Percentiles rank a stretch among this genome's conserved stretches.
Conservation (phyloP, 2,329 filamentous ascomycete species). For the Pseudogymnoascus sp. region DNA sequence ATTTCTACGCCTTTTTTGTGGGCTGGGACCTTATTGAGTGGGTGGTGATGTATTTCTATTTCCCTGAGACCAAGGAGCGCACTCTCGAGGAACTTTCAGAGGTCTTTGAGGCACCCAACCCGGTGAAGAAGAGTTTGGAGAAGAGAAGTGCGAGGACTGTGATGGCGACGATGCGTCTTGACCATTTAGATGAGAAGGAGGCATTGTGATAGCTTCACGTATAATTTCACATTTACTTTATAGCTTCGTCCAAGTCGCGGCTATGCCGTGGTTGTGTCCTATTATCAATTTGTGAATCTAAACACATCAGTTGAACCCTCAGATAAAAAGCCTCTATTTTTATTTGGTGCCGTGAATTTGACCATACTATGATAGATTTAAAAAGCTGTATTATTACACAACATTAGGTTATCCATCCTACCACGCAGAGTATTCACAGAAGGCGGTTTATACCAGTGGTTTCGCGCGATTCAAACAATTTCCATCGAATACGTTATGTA, state of each 20-base stretch:
- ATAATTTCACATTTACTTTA: slow-evolving; percentile 12
- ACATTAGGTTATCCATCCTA: neutral
- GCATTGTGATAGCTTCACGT: neutral
- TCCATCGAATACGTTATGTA: neutral
- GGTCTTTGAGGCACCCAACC: slow-evolving; percentile 43
- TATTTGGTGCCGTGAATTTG: neutral
- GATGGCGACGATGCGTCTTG: slow-evolving; percentile 33
- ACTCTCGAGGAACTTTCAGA: slow-evolving; percentile 47
- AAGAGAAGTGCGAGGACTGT: slow-evolving; percentile 36
- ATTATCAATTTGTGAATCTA: neutral
- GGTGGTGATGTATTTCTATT: slow-evolving; percentile 42
- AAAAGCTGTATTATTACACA: neutral
- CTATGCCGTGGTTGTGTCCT: slow-evolving; percentile 12
- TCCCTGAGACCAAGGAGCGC: slow-evolving; percentile 49
- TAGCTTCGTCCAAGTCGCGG: slow-evolving; percentile 18
- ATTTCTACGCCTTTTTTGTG: slow-evolving; percentile 29
- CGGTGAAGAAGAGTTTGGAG: slow-evolving; percentile 32
- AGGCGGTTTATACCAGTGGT: neutral
- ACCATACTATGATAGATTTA: neutral
- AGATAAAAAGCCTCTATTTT: neutral
- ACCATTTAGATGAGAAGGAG: slow-evolving; percentile 24
- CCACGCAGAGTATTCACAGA: neutral
- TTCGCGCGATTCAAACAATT: neutral
- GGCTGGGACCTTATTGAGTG: slow-evolving; percentile 26
- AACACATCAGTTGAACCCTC: neutral